Conservation (phyloP, 768 basidiomycete genomes). For the Gautieria morchelliformis region DNA sequence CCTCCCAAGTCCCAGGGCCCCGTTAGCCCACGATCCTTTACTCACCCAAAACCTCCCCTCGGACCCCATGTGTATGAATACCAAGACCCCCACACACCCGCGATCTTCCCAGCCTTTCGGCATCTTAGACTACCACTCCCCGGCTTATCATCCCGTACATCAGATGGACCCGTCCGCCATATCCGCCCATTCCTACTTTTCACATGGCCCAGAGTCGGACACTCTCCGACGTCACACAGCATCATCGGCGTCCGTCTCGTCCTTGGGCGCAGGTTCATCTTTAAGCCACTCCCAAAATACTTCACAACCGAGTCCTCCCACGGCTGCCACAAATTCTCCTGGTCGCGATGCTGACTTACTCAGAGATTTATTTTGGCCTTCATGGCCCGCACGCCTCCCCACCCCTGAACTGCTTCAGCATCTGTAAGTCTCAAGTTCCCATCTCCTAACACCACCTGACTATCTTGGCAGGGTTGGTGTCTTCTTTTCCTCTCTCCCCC, state of each 20-base stretch:
- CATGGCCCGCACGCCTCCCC: conserved; percentile 57
- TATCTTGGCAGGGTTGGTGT: conserved; percentile 47
- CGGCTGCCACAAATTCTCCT: not conserved
- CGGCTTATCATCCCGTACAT: not conserved
- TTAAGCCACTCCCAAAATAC: not conserved
- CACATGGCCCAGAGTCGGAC: not conserved
- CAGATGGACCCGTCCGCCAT: too few species aligned
- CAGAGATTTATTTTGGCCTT: conserved; percentile 18
- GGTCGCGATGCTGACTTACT: conserved; percentile 4
- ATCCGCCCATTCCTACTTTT: conserved; percentile 2
- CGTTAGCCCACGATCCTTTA: not conserved
- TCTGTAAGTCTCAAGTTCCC: conserved; percentile 35
- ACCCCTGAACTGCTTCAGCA: conserved; percentile 53
- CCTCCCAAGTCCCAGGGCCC: too few species aligned
- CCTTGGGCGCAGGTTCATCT: not conserved
- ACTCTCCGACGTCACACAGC: not conserved
- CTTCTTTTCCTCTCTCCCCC: conserved; percentile 73
- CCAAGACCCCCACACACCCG: not conserved
- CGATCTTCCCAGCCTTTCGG: not conserved
- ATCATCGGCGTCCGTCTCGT: not conserved
- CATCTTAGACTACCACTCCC: not conserved
- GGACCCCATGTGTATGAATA: not conserved
- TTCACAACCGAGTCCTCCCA: conserved; percentile 3
- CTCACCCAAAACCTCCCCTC: not conserved
- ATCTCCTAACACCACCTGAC: not conserved